These are phyloP conservation scores for Trametes cingulata DNA, from an alignment of 768 basidiomycete species.

Conservation along the genomic window DNA sequence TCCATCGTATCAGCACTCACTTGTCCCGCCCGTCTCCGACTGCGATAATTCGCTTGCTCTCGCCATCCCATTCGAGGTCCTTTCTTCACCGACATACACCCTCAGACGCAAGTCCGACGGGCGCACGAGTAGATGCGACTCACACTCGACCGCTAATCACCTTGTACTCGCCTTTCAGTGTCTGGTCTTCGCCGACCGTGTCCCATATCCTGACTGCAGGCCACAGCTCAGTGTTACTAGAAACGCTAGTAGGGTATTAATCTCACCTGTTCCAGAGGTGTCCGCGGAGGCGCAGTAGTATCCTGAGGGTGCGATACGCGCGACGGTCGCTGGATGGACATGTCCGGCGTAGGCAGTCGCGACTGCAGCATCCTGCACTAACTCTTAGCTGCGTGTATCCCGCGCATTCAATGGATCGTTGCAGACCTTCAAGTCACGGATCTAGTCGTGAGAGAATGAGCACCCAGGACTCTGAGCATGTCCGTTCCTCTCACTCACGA, in stretches of 20 bases:
- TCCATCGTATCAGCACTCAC: slow-evolving; percentile 39
- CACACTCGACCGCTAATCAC: slow-evolving; percentile 75
- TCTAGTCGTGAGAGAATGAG: slow-evolving; percentile 41
- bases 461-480: neutral
- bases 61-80: slow-evolving; percentile 95
- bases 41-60: slow-evolving; percentile 93
- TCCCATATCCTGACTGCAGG: slow-evolving; percentile 88
- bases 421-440: slow-evolving; percentile 80
- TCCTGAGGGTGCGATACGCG: slow-evolving; percentile 89
- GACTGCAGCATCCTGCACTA: slow-evolving; percentile 59
- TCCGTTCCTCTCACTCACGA: slow-evolving; percentile 71
- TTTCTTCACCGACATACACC: slow-evolving; percentile 50
- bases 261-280: slow-evolving; percentile 71
- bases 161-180: slow-evolving; percentile 79
- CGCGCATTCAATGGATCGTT: neutral
- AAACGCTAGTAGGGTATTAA: neutral
- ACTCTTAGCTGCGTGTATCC: slow-evolving; percentile 5
- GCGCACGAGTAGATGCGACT: slow-evolving; percentile 24
- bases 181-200: slow-evolving; percentile 79
- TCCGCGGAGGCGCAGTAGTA: slow-evolving; percentile 96
- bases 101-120: neutral
- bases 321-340: slow-evolving; percentile 82
- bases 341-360: slow-evolving; percentile 77
- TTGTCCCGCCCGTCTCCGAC: slow-evolving; percentile 92
- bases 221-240: neutral